Base-by-base conservation (phyloP, 176 grass and related monocot species). In the Calamus simplicifolius region DNA sequence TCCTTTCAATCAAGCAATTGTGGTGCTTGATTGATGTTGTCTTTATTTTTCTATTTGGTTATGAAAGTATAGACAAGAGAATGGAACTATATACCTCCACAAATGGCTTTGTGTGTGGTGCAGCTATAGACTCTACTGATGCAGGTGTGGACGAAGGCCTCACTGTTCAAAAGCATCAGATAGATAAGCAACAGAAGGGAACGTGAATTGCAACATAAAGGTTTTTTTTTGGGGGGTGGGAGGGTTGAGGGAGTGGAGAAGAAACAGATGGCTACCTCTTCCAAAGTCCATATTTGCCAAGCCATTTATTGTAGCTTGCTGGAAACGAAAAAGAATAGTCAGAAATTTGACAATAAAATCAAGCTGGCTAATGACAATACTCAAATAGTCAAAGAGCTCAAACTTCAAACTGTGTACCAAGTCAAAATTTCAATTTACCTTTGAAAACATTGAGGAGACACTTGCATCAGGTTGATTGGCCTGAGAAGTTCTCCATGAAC, bases 401-500 rank as follows among this genome's bases (percentile, higher is more conserved):
- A 43, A 43, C 8, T 43, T 43, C 2, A 43, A 43, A 13, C 35
- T 13, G 35, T 43, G 8, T 43, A 43, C 35, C 35, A 0, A 43
- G 35, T 43, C 7, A 10, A 43, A 43, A 12, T 43, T 43, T 7
- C 12, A 43, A 12, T 43, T 43, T 43, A 43, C 35, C 35, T 43
- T 43, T 13, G 35, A 43, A 43, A 43, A 43, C 35, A 43, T 43
- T 13, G 35, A 43, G 7, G 35, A 8, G 23, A 54, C 16, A 26
- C 28, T 50, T 31, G 57, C 27, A 60, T 72, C 31, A 29, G 75
- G 49, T 49, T 62, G 53, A 60, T 18, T 61, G 73, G 90, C 91
- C 80, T 87, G 84, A 38, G 81, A 79, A 72, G 54, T 23, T 75
- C 80, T 84, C 87, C 83, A 85, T 50, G 79, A 57, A 68, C 74